Base-by-base conservation (phyloP, 306 rosid species). In the Hippophae rhamnoides region DNA sequence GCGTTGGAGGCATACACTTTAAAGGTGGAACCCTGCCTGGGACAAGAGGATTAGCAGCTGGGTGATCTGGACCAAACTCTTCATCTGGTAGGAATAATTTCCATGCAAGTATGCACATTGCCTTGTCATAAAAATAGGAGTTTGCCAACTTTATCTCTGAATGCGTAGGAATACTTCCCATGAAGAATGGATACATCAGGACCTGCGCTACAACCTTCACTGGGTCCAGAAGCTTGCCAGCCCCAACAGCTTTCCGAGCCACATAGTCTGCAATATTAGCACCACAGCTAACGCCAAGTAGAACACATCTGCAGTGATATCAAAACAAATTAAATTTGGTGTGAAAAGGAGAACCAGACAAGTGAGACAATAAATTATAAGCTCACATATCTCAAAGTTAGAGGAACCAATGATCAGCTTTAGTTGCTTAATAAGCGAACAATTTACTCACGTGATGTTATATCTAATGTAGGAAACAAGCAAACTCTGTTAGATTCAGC, bases 241-340 rank as follows among this genome's bases (percentile, higher is more conserved):
- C 81, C 80, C 87, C 99, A 41, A 88, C 93, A 57, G 96, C 89
- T 78, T 88, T 92, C 60, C 79, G 87, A 69, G 96, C 89, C 64
- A 92, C 96, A 53, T 79, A 80, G 68, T 92, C 82, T 41, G 96
- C 96, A 80, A 92, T 80, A 74, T 92, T 92, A 56, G 99, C 96
- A 69, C 99, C 99, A 74, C 96, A 92, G 75, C 99, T 92, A 58
- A 78, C 96, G 11, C 96, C 99, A 56, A 92, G 89, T 66, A 92
- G 99, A 76, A 92, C 89, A 54, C 96, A 85, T 73, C 99, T 87
- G 87, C 62, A 31, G 80, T 65, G 69, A 74, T 56, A 53, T 6
- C 57, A 40, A 14, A 46, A 59, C 41, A 41, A 13, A 62, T 79
- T 66, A 80, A 67, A 31, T 2, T 31, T 31, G 38, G 38, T 4